Evolutionary conservation across 148 eudicot genomes (phyloP).

Genomic region (Suaeda aralocaspica): DNA sequence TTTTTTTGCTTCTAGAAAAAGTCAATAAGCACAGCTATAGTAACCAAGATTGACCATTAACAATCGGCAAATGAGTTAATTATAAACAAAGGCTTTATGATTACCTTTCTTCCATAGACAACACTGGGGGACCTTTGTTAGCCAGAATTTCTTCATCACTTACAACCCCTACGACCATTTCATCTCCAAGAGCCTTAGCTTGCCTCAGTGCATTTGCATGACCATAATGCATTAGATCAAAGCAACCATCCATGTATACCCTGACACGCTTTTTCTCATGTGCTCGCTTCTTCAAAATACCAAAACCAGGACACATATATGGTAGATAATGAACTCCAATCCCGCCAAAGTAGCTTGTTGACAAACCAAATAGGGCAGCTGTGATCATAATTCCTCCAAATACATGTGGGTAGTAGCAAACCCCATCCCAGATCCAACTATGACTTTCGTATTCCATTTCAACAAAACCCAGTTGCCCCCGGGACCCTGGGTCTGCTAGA

Average conservation of each 20-base stretch:
- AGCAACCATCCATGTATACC: constrained; percentile 98
- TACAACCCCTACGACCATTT: constrained; percentile 81
- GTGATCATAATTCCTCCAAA: constrained; percentile 88
- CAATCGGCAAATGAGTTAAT: background rate
- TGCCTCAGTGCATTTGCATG: constrained; percentile 98
- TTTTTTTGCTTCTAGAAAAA: background rate
- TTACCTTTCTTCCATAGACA: constrained; percentile 94
- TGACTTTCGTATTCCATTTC: constrained; percentile 68
- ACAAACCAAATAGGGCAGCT: constrained; percentile 77
- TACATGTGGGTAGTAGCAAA: constrained; percentile 67
- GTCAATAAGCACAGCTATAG: background rate
- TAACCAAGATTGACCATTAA: background rate
- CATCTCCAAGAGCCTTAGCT: constrained; percentile 91
- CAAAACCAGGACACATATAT: constrained; percentile 53
- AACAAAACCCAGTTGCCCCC: constrained; percentile 33
- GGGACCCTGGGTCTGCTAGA: constrained; percentile 36
- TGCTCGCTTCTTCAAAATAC: constrained; percentile 55
- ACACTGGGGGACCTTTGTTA: constrained; percentile 91
- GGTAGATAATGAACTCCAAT: constrained; percentile 66
- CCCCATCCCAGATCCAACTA: constrained; percentile 70
- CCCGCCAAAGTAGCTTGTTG: constrained; percentile 75
- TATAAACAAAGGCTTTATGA: background rate
- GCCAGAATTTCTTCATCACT: constrained; percentile 89
- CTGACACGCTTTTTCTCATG: constrained; percentile 55
- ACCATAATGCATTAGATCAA: constrained; percentile 97